phyloP scores from a whole-genome alignment of 2,329 filamentous ascomycete genomes.

The Alternaria sp. region DNA sequence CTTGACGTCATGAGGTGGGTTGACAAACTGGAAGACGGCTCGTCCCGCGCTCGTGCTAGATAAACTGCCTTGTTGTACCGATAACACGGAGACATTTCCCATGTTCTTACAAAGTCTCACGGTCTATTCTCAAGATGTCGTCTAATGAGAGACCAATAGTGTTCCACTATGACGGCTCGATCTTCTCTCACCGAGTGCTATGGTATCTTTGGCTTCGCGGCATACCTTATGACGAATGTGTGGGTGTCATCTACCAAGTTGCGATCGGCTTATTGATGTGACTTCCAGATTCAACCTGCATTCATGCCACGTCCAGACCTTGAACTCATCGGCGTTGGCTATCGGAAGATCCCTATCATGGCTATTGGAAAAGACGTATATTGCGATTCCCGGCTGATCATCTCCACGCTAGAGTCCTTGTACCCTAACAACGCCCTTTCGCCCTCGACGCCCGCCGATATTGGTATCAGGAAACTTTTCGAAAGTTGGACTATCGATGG shows the following conservation, averaged over 20 bases:
- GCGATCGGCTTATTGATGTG: background rate
- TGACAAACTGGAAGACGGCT: background rate
- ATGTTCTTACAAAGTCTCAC: background rate
- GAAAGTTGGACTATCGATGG: constrained; percentile 65
- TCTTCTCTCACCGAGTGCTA: constrained; percentile 68
- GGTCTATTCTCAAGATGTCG: constrained; percentile 18
- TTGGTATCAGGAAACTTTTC: constrained; percentile 64
- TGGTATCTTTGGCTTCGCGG: constrained; percentile 75
- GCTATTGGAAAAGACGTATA: constrained; percentile 45
- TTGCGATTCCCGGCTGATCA: constrained; percentile 44
- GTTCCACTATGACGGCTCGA: constrained; percentile 73
- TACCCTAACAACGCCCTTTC: constrained; percentile 29
- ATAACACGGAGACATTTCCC: too few species aligned
- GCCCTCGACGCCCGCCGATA: constrained; percentile 43
- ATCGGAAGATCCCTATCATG: constrained; percentile 50
- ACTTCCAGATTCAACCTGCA: constrained; percentile 64
- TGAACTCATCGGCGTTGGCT: constrained; percentile 44
- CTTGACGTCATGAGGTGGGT: background rate
- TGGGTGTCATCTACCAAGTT: constrained; percentile 52
- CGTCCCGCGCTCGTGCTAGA: background rate
- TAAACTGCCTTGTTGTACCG: background rate
- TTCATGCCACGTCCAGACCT: constrained; percentile 46
- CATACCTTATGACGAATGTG: constrained; percentile 73
- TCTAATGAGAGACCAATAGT: constrained; percentile 62
- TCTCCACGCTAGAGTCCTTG: constrained; percentile 39